These are phyloP conservation scores for Fragaria nilgerrensis DNA, from an alignment of 306 rosid genomes.

Conservation along the genomic window DNA sequence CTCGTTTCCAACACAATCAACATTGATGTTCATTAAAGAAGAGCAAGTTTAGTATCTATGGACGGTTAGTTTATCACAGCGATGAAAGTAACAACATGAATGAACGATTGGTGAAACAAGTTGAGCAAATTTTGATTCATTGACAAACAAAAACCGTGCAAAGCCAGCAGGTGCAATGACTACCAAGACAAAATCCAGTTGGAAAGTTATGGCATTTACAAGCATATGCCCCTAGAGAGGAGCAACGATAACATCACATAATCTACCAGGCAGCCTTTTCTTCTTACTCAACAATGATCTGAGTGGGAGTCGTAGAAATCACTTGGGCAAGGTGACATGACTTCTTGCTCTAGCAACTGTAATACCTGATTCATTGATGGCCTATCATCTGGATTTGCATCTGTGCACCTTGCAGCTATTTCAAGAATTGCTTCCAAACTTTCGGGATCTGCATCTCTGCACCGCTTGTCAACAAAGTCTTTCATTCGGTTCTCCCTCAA, in stretches of 20 bases:
- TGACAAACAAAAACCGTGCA: neutral
- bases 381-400: conserved; percentile 79
- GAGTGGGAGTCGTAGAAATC: conserved; percentile 86
- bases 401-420: conserved; percentile 80
- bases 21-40: neutral
- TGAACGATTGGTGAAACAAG: neutral
- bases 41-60: no score
- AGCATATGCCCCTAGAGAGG: conserved; percentile 26
- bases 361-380: conserved; percentile 82
- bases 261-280: neutral
- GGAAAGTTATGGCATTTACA: conserved; percentile 27
- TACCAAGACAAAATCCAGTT: neutral
- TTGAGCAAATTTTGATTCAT: neutral
- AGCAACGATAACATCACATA: neutral
- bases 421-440: conserved; percentile 77
- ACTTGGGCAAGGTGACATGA: conserved; percentile 80
- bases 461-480: conserved; percentile 67
- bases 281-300: conserved; percentile 39
- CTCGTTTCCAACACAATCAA: no score
- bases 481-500: conserved; percentile 67
- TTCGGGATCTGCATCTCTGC: conserved; percentile 62
- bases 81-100: neutral
- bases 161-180: neutral
- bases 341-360: conserved; percentile 85
- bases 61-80: neutral